Evolutionary conservation across 129 eudicot genomes (phyloP).

Genomic region (Centaurea solstitialis): DNA sequence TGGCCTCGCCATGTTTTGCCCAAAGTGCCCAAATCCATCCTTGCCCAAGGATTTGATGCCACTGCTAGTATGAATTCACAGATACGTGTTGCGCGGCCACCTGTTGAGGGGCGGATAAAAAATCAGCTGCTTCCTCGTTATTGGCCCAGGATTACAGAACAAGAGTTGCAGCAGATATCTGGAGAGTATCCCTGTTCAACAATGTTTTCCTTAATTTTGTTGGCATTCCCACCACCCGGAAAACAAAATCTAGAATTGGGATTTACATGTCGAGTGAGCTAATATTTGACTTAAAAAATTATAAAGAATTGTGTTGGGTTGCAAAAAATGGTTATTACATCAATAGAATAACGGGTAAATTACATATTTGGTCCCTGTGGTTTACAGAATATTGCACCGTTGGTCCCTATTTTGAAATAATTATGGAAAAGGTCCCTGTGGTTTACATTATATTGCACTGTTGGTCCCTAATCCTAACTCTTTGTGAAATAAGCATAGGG

Average conservation of each 20-base stretch:
- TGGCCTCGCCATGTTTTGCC: constrained; percentile 67
- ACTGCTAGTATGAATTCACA: constrained; percentile 49
- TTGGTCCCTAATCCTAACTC: too few relatives aligned
- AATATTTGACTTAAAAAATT: background rate
- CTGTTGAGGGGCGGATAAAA: constrained; percentile 88
- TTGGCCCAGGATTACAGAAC: constrained; percentile 98
- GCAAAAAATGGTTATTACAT: background rate
- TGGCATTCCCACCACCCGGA: background rate
- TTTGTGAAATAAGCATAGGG: too few relatives aligned
- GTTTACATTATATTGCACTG: too few relatives aligned
- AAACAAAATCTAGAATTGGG: background rate
- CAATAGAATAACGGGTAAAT: background rate
- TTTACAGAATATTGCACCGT: too few relatives aligned
- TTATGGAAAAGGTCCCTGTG: too few relatives aligned
- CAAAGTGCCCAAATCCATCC: constrained; percentile 57
- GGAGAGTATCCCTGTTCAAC: constrained; percentile 91
- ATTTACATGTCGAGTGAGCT: background rate
- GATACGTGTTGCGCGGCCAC: constrained; percentile 89
- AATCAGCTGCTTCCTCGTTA: constrained; percentile 97
- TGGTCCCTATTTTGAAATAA: too few relatives aligned
- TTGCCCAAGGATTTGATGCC: constrained; percentile 54
- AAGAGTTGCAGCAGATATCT: constrained; percentile 95
- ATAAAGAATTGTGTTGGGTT: background rate
- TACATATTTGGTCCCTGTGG: too few relatives aligned
- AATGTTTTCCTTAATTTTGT: background rate